Base-by-base conservation (phyloP, 2,329 filamentous ascomycete genomes). In the Ceratocystis variospora region DNA sequence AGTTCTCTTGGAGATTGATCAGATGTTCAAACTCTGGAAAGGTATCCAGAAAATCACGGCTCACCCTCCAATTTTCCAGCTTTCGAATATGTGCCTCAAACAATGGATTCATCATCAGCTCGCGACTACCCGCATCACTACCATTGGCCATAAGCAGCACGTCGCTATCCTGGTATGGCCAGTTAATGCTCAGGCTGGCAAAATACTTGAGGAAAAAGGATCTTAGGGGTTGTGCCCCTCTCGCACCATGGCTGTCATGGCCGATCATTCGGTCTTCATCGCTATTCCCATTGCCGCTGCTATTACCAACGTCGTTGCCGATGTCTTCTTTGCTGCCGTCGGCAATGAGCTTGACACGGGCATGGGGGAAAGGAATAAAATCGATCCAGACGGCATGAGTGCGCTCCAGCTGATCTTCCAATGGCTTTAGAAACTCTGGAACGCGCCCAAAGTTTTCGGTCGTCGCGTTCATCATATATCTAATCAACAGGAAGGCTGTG, bases 401-500 rank as follows among this genome's bases (percentile, higher is more conserved):
- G 0, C 77, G 81, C 65, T 83, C 80, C 17, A 89, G 75, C 73
- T 96, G 90, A 5, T 80, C 81, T 0, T 82, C 79, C 1, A 81
- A 78, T 1, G 91, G 90, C 0, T 81, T 81, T 48, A 86, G 77
- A 84, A 88, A 96, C 3, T 84, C 79, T 0, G 91, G 90, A 10
- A 96, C 76, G 3, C 87, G 81, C 28, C 90, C 83, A 74, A 88
- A 92, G 76, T 91, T 95, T 70, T 91, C 87, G 68, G 81, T 80
- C 0, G 89, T 89, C 0, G 90, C 90, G 33, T 83, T 83, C 66
- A 96, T 87, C 73, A 90, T 86, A 89, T 91, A 96, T 53, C 87
- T 83, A 86, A 94, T 90, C 69, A 91, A 73, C 41, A 92, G 80
- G 75, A 95, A 96, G 89, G 96, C 95, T 72, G 87, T 78, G 73